Percentiles rank a stretch among this genome's conserved stretches.
phyloP scores from a whole-genome alignment of 2,329 filamentous ascomycete genomes.

The Trichoderma sp. region DNA sequence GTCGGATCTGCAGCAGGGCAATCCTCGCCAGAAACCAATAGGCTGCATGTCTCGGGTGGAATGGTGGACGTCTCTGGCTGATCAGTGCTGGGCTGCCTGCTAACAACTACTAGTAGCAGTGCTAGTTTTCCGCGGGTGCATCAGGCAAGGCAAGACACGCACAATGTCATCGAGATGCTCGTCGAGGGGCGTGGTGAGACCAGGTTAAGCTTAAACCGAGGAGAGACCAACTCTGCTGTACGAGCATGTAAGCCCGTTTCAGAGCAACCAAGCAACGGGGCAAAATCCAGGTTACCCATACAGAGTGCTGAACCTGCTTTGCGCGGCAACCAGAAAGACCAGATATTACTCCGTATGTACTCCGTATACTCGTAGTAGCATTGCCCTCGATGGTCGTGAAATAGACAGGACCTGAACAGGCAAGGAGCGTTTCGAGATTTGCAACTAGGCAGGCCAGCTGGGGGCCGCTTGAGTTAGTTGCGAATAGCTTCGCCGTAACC shows the following conservation, averaged over 20 bases:
- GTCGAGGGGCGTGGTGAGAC: slow-evolving; percentile 17
- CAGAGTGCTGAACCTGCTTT: neutral
- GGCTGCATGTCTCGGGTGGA: neutral
- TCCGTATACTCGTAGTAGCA: neutral
- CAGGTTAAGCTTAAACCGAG: slow-evolving; percentile 23
- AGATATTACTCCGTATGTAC: neutral
- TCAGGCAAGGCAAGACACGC: slow-evolving; percentile 13
- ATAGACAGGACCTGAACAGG: neutral
- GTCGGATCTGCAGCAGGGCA: slow-evolving; percentile 15
- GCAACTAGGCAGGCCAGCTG: slow-evolving; percentile 1
- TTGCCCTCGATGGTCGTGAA: neutral
- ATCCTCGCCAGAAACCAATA: neutral
- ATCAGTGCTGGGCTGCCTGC: neutral
- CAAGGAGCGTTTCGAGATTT: slow-evolving; percentile 4
- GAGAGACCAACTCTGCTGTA: slow-evolving; percentile 4
- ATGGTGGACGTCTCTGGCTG: neutral
- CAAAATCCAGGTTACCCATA: neutral
- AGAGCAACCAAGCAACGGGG: neutral
- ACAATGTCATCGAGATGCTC: slow-evolving; percentile 4
- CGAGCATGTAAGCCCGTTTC: neutral
- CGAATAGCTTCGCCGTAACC: neutral
- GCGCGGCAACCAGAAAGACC: neutral
- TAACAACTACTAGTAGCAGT: neutral
- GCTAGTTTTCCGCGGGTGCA: neutral
- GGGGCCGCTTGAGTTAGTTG: neutral